These are phyloP conservation scores for Flammula alnicola DNA, from an alignment of 1,284 basidiomycete genomes.

Conservation along the genomic window DNA sequence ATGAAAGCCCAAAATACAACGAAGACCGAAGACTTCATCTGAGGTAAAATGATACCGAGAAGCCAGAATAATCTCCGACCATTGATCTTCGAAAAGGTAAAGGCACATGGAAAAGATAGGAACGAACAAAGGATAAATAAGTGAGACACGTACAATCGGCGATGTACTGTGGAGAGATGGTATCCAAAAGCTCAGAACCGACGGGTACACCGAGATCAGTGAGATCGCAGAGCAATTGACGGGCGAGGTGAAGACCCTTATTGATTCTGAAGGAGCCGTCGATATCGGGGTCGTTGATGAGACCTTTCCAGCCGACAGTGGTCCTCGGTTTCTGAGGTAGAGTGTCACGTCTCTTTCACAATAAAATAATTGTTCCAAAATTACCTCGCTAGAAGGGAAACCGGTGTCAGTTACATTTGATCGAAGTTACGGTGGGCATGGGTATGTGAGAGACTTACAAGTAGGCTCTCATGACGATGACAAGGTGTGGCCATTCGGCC, in stretches of 20 bases:
- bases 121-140: constrained; percentile 2
- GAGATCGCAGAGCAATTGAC: constrained; percentile 89
- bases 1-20: no score
- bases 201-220: constrained; percentile 90
- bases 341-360: neutral
- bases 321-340: constrained; percentile 78
- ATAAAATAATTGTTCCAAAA: constrained; percentile 6
- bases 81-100: no score
- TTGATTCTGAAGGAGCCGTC: constrained; percentile 97
- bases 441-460: constrained; percentile 60
- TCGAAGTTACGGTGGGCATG: constrained; percentile 6
- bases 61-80: no score
- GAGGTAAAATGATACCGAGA: no score
- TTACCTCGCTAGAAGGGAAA: constrained; percentile 58
- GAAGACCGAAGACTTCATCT: no score
- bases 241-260: constrained; percentile 88
- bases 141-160: constrained; percentile 66
- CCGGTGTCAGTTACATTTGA: no score
- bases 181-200: constrained; percentile 94
- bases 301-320: constrained; percentile 89
- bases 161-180: constrained; percentile 88
- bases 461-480: constrained; percentile 96
- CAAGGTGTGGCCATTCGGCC: constrained; percentile 74
- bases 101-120: no score
- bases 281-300: constrained; percentile 91